Evolutionary conservation across 139 green algal species (phyloP).

Genomic region (Volvox africanus): DNA sequence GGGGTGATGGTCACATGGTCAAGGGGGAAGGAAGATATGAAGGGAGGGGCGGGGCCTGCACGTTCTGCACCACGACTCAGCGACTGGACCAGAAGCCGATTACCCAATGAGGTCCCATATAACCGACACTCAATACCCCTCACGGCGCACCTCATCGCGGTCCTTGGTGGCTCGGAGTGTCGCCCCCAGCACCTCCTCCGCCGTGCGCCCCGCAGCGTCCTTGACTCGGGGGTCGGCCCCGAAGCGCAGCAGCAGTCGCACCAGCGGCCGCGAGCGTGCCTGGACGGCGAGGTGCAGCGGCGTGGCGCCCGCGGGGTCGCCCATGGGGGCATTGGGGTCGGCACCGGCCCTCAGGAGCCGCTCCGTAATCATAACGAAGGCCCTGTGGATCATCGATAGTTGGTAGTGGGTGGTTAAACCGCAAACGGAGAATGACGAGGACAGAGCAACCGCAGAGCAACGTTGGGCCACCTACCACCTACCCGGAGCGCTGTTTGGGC

Average conservation of each 20-base stretch:
- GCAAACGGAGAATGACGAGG: too few relatives aligned
- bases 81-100: too few relatives aligned
- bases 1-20: too few relatives aligned
- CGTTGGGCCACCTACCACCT: background rate
- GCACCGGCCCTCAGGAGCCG: slow-evolving; percentile 32
- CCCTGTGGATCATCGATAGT: background rate
- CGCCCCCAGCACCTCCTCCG: background rate
- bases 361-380: slow-evolving; percentile 3
- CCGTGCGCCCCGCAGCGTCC: slow-evolving; percentile 1
- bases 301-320: background rate
- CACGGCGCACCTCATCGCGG: slow-evolving; percentile 14
- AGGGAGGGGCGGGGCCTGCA: too few relatives aligned
- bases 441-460: background rate
- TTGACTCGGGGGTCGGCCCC: background rate
- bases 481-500: slow-evolving; percentile 25
- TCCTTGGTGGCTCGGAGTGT: background rate
- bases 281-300: slow-evolving; percentile 38
- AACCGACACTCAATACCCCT: too few relatives aligned
- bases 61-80: too few relatives aligned
- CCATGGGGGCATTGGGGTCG: slow-evolving; percentile 16
- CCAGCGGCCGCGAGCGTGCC: slow-evolving; percentile 12
- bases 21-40: too few relatives aligned
- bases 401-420: background rate
- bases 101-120: too few relatives aligned
- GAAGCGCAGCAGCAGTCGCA: slow-evolving; percentile 31